Conservation (phyloP, 2,329 filamentous ascomycete species). For the Colletotrichum endophyticum region DNA sequence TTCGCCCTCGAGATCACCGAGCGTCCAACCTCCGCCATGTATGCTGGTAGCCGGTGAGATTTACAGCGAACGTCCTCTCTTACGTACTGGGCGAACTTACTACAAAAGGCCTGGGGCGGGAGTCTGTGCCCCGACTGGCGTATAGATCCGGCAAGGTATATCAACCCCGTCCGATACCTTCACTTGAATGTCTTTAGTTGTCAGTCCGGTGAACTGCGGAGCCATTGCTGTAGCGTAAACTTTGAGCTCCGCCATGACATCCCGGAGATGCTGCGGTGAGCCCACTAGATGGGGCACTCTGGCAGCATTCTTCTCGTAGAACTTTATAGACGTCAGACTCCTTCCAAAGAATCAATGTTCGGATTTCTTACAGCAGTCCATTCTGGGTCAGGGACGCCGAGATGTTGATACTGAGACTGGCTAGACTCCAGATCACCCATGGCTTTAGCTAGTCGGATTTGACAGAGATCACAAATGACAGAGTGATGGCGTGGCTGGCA, state of each 20-base stretch:
- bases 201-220: background rate
- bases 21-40: background rate
- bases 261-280: background rate
- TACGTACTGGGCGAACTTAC: background rate
- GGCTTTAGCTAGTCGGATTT: background rate
- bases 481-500: background rate
- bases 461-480: background rate
- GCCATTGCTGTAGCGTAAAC: background rate
- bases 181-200: background rate
- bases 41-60: background rate
- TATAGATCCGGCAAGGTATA: background rate
- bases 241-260: background rate
- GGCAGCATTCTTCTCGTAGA: background rate
- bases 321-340: background rate
- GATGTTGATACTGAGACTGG: background rate
- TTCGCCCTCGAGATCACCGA: background rate
- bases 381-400: background rate
- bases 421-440: background rate
- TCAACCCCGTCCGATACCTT: background rate
- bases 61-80: background rate
- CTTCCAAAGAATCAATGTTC: background rate
- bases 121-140: background rate
- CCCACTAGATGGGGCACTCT: background rate
- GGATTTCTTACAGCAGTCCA: background rate
- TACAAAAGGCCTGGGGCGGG: background rate